phyloP scores from a whole-genome alignment of 225 moss, liverwort and hornwort species.

The Asterella californica region DNA sequence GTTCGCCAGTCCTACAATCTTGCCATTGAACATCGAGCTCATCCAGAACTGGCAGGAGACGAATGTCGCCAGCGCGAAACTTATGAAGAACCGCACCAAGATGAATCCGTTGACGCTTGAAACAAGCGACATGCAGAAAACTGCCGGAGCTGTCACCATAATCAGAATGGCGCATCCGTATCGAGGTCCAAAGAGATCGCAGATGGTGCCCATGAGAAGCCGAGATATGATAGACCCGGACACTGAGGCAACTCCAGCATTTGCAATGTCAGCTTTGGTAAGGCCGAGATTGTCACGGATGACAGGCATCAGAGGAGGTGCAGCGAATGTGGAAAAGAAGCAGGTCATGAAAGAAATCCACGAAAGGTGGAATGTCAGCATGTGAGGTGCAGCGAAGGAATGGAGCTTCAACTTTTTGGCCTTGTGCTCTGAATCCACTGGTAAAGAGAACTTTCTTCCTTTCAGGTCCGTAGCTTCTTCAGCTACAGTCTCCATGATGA shows the following conservation, averaged over 20 bases:
- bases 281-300: constrained; percentile 69
- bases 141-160: constrained; percentile 57
- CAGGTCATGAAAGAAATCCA: constrained; percentile 81
- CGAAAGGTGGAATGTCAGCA: constrained; percentile 68
- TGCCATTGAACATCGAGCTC: constrained; percentile 78
- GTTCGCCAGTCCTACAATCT: constrained; percentile 72
- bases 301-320: constrained; percentile 71
- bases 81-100: constrained; percentile 61
- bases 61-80: constrained; percentile 70
- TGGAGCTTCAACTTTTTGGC: constrained; percentile 57
- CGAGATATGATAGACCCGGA: constrained; percentile 66
- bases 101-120: constrained; percentile 45
- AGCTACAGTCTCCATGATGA: constrained; percentile 35
- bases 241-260: constrained; percentile 62
- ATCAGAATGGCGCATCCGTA: constrained; percentile 71
- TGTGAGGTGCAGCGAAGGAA: constrained; percentile 63
- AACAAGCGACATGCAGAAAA: constrained; percentile 63
- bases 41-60: constrained; percentile 88
- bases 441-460: constrained; percentile 43
- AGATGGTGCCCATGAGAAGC: constrained; percentile 66
- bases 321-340: constrained; percentile 72
- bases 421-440: constrained; percentile 76
- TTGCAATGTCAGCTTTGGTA: constrained; percentile 47
- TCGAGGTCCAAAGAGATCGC: constrained; percentile 65
- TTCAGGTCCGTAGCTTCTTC: constrained; percentile 23